phyloP scores from a whole-genome alignment of 176 grass and related monocot species.

The Lolium perenne region DNA sequence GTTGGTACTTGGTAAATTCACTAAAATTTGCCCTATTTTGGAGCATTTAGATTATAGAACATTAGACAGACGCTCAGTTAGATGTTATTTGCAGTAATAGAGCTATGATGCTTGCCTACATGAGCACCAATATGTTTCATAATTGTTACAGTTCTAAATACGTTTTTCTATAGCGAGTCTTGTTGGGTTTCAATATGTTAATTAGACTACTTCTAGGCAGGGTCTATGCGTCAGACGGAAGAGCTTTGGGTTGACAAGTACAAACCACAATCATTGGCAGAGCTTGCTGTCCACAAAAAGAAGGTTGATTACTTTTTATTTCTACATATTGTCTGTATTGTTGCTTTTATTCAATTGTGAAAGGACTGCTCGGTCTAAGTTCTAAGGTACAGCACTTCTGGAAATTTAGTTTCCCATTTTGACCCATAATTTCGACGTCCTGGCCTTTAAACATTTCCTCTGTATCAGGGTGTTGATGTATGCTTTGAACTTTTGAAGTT shows the following conservation, averaged over 20 bases:
- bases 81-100: slow-evolving; percentile 1
- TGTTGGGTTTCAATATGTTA: slow-evolving; percentile 43
- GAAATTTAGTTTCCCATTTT: not conserved
- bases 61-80: not conserved
- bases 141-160: slow-evolving; percentile 1
- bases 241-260: slow-evolving; percentile 98
- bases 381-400: slow-evolving; percentile 4
- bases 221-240: slow-evolving; percentile 50
- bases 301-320: slow-evolving; percentile 61
- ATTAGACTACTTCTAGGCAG: slow-evolving; percentile 74
- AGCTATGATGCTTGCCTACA: not conserved
- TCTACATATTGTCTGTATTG: slow-evolving; percentile 27
- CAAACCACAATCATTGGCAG: slow-evolving; percentile 65
- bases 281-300: slow-evolving; percentile 91
- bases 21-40: not conserved
- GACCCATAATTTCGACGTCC: not conserved
- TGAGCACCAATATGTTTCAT: not conserved
- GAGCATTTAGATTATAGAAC: not conserved
- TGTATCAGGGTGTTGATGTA: slow-evolving; percentile 25
- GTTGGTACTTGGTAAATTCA: not conserved
- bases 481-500: slow-evolving; percentile 16
- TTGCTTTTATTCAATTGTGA: slow-evolving; percentile 27
- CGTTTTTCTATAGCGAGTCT: not conserved
- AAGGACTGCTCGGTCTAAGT: slow-evolving; percentile 14
- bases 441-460: slow-evolving; percentile 14